phyloP scores from a whole-genome alignment of 2,329 filamentous ascomycete species.

The Colletotrichum navitas region DNA sequence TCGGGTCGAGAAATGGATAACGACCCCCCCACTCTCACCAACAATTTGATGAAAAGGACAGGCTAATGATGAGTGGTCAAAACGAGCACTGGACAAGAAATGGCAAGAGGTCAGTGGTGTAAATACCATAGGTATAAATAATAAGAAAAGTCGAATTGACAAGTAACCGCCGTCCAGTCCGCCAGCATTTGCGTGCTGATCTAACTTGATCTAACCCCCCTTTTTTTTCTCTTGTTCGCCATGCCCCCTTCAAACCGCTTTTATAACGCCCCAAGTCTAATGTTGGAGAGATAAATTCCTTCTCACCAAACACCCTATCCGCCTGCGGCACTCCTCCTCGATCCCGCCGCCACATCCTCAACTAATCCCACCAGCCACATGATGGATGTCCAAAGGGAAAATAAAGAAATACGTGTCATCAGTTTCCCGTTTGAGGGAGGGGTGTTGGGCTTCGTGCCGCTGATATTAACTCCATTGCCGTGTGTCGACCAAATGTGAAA shows the following conservation, averaged over 20 bases:
- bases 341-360: background rate
- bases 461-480: slow-evolving; percentile 27
- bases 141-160: slow-evolving; percentile 34
- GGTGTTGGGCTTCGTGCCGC: slow-evolving; percentile 27
- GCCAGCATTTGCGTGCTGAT: slow-evolving; percentile 37
- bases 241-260: slow-evolving; percentile 36
- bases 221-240: slow-evolving; percentile 36
- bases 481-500: slow-evolving; percentile 18
- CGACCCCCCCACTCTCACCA: no score
- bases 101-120: background rate
- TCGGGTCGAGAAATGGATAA: background rate
- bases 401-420: background rate
- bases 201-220: slow-evolving; percentile 35
- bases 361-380: slow-evolving; percentile 11
- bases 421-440: slow-evolving; percentile 1
- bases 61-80: background rate
- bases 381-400: background rate
- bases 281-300: slow-evolving; percentile 27
- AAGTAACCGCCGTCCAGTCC: slow-evolving; percentile 35
- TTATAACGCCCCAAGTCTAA: slow-evolving; percentile 34
- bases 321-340: background rate
- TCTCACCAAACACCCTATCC: background rate
- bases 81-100: background rate
- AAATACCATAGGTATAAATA: background rate
- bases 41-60: background rate